A percentile compares a stretch with the other conserved stretches of the same genome.
phyloP scores from a whole-genome alignment of 306 rosid genomes.

The Amphicarpaea edgeworthii region DNA sequence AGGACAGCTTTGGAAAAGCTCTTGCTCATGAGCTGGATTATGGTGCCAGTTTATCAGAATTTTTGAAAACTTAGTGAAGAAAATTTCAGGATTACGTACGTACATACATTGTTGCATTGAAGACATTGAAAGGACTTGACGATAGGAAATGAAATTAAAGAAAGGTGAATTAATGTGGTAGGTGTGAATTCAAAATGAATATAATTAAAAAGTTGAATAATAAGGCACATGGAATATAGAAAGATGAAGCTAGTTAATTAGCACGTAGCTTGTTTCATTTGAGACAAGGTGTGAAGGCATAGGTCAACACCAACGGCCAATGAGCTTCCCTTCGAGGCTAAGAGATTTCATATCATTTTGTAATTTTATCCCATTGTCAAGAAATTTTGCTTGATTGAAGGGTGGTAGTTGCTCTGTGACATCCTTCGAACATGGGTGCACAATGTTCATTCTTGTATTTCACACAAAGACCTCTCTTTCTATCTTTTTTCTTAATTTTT shows the following conservation, averaged over 20 bases:
- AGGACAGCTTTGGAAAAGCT: slow-evolving; percentile 51
- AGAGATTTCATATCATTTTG: neutral
- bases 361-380: slow-evolving; percentile 27
- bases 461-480: neutral
- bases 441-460: neutral
- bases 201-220: slow-evolving; percentile 51
- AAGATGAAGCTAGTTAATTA: slow-evolving; percentile 32
- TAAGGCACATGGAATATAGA: slow-evolving; percentile 23
- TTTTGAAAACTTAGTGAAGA: slow-evolving; percentile 41
- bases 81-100: slow-evolving; percentile 39
- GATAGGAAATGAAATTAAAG: slow-evolving; percentile 46
- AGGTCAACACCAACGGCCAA: slow-evolving; percentile 49
- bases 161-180: slow-evolving; percentile 42
- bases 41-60: slow-evolving; percentile 39
- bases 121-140: slow-evolving; percentile 57
- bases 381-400: slow-evolving; percentile 46
- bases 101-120: slow-evolving; percentile 45
- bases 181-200: slow-evolving; percentile 47
- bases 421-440: slow-evolving; percentile 9
- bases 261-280: slow-evolving; percentile 23
- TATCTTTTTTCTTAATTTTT: neutral
- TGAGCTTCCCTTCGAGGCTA: slow-evolving; percentile 21
- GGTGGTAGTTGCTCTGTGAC: slow-evolving; percentile 36
- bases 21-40: slow-evolving; percentile 65
- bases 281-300: slow-evolving; percentile 39